Evolutionary conservation across 2,329 filamentous ascomycete genomes (phyloP).

Genomic region (Septoria linicola): DNA sequence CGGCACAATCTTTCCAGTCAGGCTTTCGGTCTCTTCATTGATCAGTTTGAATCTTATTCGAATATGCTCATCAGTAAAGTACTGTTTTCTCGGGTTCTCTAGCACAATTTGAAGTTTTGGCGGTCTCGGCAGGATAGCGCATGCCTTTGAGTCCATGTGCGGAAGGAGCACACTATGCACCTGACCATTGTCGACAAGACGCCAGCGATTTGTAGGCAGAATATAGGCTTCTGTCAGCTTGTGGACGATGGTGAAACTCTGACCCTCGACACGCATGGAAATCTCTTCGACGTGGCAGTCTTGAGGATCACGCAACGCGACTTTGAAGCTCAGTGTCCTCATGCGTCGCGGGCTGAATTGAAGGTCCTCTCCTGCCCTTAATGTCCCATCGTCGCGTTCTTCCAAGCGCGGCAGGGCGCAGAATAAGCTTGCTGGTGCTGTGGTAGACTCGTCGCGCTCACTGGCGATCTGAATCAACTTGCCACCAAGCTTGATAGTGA

Average conservation of each 20-base stretch:
- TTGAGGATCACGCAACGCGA: slow-evolving; percentile 79
- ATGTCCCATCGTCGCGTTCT: slow-evolving; percentile 20
- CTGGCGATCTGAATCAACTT: slow-evolving; percentile 19
- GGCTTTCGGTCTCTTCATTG: slow-evolving; percentile 81
- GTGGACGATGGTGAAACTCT: slow-evolving; percentile 67
- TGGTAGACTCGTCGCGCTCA: not conserved
- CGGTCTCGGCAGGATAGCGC: slow-evolving; percentile 78
- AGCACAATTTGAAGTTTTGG: slow-evolving; percentile 82
- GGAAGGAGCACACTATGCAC: slow-evolving; percentile 24
- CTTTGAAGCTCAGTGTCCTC: slow-evolving; percentile 65
- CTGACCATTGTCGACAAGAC: slow-evolving; percentile 17
- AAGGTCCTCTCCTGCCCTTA: slow-evolving; percentile 19
- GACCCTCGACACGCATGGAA: slow-evolving; percentile 61
- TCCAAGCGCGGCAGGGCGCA: slow-evolving; percentile 3
- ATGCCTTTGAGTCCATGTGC: slow-evolving; percentile 55
- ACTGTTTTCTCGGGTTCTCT: slow-evolving; percentile 63
- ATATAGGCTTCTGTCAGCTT: slow-evolving; percentile 47
- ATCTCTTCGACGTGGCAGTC: slow-evolving; percentile 66
- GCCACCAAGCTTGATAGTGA: slow-evolving; percentile 24
- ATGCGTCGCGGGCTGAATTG: slow-evolving; percentile 10
- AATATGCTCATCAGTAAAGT: slow-evolving; percentile 81
- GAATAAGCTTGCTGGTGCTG: not conserved
- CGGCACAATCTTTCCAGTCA: slow-evolving; percentile 62
- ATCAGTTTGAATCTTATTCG: slow-evolving; percentile 66
- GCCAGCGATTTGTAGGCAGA: slow-evolving; percentile 17